phyloP scores from a whole-genome alignment of 2,329 filamentous ascomycete species.

The Albophoma yamanashiensis region DNA sequence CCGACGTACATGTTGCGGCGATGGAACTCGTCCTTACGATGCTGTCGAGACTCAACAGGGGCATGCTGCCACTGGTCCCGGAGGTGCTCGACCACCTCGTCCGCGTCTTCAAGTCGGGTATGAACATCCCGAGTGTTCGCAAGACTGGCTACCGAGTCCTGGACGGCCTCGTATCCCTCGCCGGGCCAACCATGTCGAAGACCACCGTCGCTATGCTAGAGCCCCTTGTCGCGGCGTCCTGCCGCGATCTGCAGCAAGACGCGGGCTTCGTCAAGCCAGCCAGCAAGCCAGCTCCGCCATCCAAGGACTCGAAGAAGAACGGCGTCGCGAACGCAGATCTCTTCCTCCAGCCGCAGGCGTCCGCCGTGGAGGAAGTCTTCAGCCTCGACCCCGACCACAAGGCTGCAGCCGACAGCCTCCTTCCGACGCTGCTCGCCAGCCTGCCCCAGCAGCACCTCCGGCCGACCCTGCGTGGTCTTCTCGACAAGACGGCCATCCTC shows the following conservation, averaged over 20 bases:
- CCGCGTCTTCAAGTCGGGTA: slow-evolving; percentile 56
- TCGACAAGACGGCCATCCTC: slow-evolving; percentile 75
- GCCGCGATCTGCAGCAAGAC: slow-evolving; percentile 57
- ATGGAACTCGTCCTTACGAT: slow-evolving; percentile 51
- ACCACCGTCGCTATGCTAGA: slow-evolving; percentile 52
- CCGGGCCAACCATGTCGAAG: slow-evolving; percentile 58
- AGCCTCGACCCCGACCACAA: slow-evolving; percentile 35
- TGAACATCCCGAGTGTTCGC: slow-evolving; percentile 43
- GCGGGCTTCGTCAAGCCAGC: slow-evolving; percentile 33
- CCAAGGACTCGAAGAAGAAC: slow-evolving; percentile 25
- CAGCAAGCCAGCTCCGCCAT: slow-evolving; percentile 19
- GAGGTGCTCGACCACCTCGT: slow-evolving; percentile 60
- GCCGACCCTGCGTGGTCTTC: slow-evolving; percentile 59
- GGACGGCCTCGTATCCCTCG: slow-evolving; percentile 43
- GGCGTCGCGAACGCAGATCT: slow-evolving; percentile 57
- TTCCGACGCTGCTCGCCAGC: slow-evolving; percentile 50
- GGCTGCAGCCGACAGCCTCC: slow-evolving; percentile 47
- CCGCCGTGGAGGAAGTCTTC: slow-evolving; percentile 17
- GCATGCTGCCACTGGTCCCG: slow-evolving; percentile 48
- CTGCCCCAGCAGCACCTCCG: slow-evolving; percentile 58
- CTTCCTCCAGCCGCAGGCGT: slow-evolving; percentile 42
- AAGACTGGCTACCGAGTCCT: slow-evolving; percentile 49
- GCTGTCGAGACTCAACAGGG: slow-evolving; percentile 44
- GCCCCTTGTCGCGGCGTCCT: slow-evolving; percentile 55
- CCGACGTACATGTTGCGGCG: slow-evolving; percentile 63